A percentile compares a stretch with the other conserved stretches of the same genome.
These are phyloP conservation scores for Claviceps pazoutovae DNA, from an alignment of 2,329 filamentous ascomycete genomes.

Conservation along the genomic window DNA sequence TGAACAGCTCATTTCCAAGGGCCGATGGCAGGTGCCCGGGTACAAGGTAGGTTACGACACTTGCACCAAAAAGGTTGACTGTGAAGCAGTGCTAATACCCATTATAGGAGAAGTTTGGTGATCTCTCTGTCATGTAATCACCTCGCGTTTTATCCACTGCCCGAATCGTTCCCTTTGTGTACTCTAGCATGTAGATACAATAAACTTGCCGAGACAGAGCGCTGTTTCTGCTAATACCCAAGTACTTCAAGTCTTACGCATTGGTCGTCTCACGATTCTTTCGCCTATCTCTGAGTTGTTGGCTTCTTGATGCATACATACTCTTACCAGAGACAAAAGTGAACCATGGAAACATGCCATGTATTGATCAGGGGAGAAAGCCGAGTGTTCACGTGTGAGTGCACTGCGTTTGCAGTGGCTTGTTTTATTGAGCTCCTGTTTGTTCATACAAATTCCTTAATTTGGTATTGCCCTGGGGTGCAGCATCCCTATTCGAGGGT, in stretches of 20 bases:
- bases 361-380: neutral
- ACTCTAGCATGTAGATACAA: conserved; percentile 59
- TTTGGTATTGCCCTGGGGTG: neutral
- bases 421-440: neutral
- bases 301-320: neutral
- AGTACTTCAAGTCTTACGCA: neutral
- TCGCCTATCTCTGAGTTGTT: neutral
- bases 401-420: neutral
- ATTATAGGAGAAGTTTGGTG: conserved; percentile 90
- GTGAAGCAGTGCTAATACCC: conserved; percentile 28
- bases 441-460: neutral
- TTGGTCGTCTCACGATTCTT: neutral
- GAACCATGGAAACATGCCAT: neutral
- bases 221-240: conserved; percentile 20
- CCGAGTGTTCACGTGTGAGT: no score
- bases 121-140: conserved; percentile 82
- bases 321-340: neutral
- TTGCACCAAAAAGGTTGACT: neutral
- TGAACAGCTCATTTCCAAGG: conserved; percentile 85
- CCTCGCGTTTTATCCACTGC: conserved; percentile 21
- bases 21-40: conserved; percentile 93
- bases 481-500: neutral
- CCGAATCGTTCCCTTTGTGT: conserved; percentile 38
- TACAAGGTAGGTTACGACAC: conserved; percentile 66
- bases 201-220: conserved; percentile 20